Conservation (phyloP, 164 flowering plant genomes). For the Dillenia turbinata region DNA sequence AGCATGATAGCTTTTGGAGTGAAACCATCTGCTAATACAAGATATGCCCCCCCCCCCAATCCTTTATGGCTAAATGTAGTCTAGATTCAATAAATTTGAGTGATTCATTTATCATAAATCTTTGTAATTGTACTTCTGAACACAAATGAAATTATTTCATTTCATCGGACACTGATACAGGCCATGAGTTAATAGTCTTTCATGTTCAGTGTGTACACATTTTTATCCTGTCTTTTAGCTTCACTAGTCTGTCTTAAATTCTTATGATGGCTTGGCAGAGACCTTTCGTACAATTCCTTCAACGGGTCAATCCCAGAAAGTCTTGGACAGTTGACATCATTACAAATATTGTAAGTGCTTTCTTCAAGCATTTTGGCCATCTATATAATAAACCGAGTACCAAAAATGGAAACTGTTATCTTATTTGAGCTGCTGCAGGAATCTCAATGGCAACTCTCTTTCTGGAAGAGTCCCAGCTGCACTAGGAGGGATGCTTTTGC, state of each 20-base stretch:
- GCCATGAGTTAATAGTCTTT: no score
- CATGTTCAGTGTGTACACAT: no score
- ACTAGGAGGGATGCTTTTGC: slow-evolving; percentile 87
- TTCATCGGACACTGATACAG: no score
- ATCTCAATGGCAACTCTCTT: slow-evolving; percentile 84
- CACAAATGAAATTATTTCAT: no score
- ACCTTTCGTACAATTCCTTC: slow-evolving; percentile 81
- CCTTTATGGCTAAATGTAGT: no score
- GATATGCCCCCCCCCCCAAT: no score
- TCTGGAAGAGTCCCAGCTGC: slow-evolving; percentile 84
- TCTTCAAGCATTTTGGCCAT: slow-evolving; percentile 6
- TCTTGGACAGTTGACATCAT: slow-evolving; percentile 69
- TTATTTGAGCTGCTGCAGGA: slow-evolving; percentile 41
- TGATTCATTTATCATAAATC: no score
- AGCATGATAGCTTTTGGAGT: no score
- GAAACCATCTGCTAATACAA: no score
- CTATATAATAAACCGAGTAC: not conserved
- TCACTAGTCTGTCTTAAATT: not conserved
- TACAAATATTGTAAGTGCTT: slow-evolving; percentile 66
- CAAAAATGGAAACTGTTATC: slow-evolving; percentile 3
- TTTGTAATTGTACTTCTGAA: no score
- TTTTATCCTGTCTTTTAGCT: no score
- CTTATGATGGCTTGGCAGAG: slow-evolving; percentile 45
- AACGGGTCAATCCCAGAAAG: slow-evolving; percentile 95
- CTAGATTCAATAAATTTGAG: no score